Percentiles rank a stretch among this genome's conserved stretches.
Evolutionary conservation across 73 alveolate genomes (phyloP).

Genomic region (Stentor coeruleus): DNA sequence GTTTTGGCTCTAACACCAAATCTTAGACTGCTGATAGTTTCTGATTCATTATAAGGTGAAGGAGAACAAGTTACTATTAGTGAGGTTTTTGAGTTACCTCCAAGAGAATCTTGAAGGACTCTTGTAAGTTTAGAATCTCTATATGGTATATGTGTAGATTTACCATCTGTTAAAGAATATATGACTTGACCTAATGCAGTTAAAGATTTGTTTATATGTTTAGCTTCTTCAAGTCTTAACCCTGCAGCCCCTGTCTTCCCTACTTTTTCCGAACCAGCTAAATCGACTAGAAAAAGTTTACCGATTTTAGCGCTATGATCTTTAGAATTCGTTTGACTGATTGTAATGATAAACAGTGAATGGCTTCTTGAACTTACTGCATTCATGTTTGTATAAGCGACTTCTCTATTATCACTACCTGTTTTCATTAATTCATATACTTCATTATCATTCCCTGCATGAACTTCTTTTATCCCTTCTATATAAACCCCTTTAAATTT

Average conservation of each 20-base stretch:
- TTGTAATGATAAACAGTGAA: constrained; percentile 66
- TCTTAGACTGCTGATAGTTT: constrained; percentile 86
- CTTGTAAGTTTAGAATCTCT: constrained; percentile 97
- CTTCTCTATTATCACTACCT: constrained; percentile 61
- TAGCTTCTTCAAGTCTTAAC: constrained; percentile 82
- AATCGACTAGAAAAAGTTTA: constrained; percentile 84
- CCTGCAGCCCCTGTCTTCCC: constrained; percentile 81
- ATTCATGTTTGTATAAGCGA: constrained; percentile 61
- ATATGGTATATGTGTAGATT: constrained; percentile 68
- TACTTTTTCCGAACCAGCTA: constrained; percentile 82
- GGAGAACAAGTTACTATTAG: constrained; percentile 77
- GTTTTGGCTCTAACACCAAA: constrained; percentile 96
- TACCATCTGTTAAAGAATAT: constrained; percentile 43
- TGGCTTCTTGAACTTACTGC: constrained; percentile 64
- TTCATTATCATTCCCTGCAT: constrained; percentile 80
- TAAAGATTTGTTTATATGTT: constrained; percentile 72
- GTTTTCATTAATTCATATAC: constrained; percentile 66
- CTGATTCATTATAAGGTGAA: constrained; percentile 75
- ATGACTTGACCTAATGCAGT: constrained; percentile 82
- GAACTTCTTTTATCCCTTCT: constrained; percentile 86
- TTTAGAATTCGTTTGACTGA: constrained; percentile 75
- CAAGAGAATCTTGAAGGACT: constrained; percentile 86
- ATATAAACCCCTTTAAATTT: constrained; percentile 90
- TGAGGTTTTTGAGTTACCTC: constrained; percentile 93
- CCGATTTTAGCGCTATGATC: constrained; percentile 87